Conservation (phyloP, 192 early-diverging fungal species). For the Rhizoclosmatium globosum region DNA sequence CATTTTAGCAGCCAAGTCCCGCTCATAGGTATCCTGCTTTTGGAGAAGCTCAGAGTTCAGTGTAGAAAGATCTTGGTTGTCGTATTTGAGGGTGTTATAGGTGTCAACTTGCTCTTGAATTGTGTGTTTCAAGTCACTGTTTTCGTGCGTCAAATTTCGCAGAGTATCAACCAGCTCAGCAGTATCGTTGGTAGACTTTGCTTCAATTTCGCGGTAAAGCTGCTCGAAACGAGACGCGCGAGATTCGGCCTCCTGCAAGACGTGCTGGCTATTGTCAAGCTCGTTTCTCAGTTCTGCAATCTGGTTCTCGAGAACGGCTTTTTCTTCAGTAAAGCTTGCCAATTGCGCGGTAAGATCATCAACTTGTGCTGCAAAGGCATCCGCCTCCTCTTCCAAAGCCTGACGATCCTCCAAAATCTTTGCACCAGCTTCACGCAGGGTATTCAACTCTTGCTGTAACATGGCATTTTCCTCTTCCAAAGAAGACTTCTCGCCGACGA, state of each 20-base stretch:
- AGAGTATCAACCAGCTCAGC: constrained; percentile 40
- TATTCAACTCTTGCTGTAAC: constrained; percentile 11
- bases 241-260: constrained; percentile 20
- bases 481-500: background rate
- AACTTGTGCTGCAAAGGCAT: constrained; percentile 31
- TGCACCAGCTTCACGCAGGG: constrained; percentile 31
- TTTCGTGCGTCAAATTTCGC: constrained; percentile 34
- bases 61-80: constrained; percentile 8
- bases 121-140: constrained; percentile 33
- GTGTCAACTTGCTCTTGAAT: background rate
- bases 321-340: constrained; percentile 12
- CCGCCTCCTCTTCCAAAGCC: constrained; percentile 34
- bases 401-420: constrained; percentile 34
- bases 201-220: constrained; percentile 28
- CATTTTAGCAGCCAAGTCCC: constrained; percentile 6
- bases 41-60: constrained; percentile 10
- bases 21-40: background rate
- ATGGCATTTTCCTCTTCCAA: constrained; percentile 32
- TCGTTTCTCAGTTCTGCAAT: background rate
- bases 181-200: constrained; percentile 23
- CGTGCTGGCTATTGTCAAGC: constrained; percentile 1
- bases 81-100: background rate
- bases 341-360: constrained; percentile 37
- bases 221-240: constrained; percentile 27
- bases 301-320: background rate